These are phyloP conservation scores for Gnaphalium uliginosum DNA, from an alignment of 129 eudicot species.

Conservation along the genomic window DNA sequence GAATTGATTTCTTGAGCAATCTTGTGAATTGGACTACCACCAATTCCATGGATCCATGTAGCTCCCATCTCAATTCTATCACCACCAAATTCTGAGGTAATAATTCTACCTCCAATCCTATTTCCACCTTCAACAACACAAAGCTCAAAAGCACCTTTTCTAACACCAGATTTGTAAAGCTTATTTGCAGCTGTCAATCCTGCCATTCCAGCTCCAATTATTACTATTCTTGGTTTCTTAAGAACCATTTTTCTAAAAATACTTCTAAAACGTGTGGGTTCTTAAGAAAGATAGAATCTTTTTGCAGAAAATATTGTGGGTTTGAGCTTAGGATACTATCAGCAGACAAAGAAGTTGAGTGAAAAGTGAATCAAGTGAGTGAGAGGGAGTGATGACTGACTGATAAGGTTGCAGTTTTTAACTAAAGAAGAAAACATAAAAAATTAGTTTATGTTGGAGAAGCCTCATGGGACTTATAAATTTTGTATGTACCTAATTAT, in stretches of 20 bases:
- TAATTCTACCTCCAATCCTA: slow-evolving; percentile 86
- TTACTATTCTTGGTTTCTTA: slow-evolving; percentile 72
- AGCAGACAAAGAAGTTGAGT: neutral
- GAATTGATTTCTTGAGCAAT: slow-evolving; percentile 64
- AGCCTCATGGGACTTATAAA: slow-evolving; percentile 9
- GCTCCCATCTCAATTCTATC: slow-evolving; percentile 91
- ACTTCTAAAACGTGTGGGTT: neutral
- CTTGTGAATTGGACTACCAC: slow-evolving; percentile 75
- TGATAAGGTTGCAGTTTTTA: slow-evolving; percentile 15
- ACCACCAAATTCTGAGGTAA: slow-evolving; percentile 75
- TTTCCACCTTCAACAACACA: slow-evolving; percentile 78
- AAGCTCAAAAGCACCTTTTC: slow-evolving; percentile 63
- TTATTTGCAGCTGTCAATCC: slow-evolving; percentile 88
- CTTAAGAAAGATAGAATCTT: neutral
- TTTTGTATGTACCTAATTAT: slow-evolving; percentile 19
- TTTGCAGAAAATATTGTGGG: slow-evolving; percentile 18
- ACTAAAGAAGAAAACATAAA: neutral
- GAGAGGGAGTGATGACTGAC: slow-evolving; percentile 22
- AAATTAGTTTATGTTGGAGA: slow-evolving; percentile 18
- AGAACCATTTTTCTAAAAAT: slow-evolving; percentile 46
- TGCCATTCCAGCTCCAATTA: slow-evolving; percentile 95
- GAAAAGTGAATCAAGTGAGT: neutral
- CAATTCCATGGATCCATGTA: slow-evolving; percentile 97
- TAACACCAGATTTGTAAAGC: slow-evolving; percentile 56
- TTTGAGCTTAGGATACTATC: slow-evolving; percentile 30